phyloP scores from a whole-genome alignment of 495 filamentous ascomycete species.

The Usnea hakonensis region DNA sequence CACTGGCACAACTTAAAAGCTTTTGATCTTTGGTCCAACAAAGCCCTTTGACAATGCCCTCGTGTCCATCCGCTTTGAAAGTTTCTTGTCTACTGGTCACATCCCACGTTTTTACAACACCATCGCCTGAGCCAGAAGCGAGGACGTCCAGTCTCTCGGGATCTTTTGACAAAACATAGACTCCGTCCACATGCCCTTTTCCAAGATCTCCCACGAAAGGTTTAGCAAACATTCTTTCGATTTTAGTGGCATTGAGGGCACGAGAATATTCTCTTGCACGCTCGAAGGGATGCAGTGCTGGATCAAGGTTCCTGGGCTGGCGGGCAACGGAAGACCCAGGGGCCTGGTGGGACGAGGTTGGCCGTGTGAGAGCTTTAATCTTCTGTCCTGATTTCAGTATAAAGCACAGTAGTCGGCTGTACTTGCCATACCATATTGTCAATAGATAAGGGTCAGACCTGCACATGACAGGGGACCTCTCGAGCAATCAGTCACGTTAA shows the following conservation, averaged over 20 bases:
- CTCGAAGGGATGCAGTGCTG: slow-evolving; percentile 89
- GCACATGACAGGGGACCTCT: neutral
- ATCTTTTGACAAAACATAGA: slow-evolving; percentile 68
- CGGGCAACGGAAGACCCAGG: slow-evolving; percentile 66
- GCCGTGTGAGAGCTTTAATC: slow-evolving; percentile 85
- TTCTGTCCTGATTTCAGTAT: slow-evolving; percentile 46
- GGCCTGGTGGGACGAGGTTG: slow-evolving; percentile 66
- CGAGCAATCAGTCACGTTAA: neutral
- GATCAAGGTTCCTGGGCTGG: slow-evolving; percentile 82
- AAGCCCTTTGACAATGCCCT: slow-evolving; percentile 85
- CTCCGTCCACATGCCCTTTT: slow-evolving; percentile 81
- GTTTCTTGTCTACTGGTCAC: slow-evolving; percentile 68
- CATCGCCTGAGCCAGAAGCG: slow-evolving; percentile 75
- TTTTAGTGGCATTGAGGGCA: slow-evolving; percentile 82
- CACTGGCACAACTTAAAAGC: slow-evolving; percentile 81
- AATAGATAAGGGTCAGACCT: neutral
- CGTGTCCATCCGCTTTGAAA: slow-evolving; percentile 74
- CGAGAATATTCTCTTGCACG: slow-evolving; percentile 86
- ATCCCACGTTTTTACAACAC: slow-evolving; percentile 88
- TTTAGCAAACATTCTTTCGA: slow-evolving; percentile 92
- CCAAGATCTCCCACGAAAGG: slow-evolving; percentile 87
- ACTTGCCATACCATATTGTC: slow-evolving; percentile 15
- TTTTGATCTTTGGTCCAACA: slow-evolving; percentile 79
- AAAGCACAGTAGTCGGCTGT: neutral
- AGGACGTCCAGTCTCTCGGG: slow-evolving; percentile 59